Conservation (phyloP, 129 eudicot species). For the Ambrosia trifida region DNA sequence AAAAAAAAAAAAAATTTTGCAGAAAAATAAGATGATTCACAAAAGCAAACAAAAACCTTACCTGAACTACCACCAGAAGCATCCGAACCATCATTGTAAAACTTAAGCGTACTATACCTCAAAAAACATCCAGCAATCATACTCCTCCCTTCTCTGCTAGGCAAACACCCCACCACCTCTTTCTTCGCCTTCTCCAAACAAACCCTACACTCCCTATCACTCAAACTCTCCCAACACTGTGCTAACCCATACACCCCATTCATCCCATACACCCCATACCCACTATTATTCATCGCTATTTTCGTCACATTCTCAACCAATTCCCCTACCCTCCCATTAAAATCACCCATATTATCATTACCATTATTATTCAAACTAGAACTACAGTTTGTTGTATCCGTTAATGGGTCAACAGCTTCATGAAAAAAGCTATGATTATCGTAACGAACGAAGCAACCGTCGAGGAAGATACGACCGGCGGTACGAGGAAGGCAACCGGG, state of each 20-base stretch:
- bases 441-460: conserved; percentile 68
- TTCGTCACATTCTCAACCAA: conserved; percentile 50
- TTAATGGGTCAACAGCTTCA: conserved; percentile 36
- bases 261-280: conserved; percentile 47
- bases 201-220: conserved; percentile 44
- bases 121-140: conserved; percentile 72
- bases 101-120: conserved; percentile 66
- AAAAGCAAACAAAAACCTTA: neutral
- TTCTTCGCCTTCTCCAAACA: conserved; percentile 55
- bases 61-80: conserved; percentile 38
- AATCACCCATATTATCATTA: conserved; percentile 22
- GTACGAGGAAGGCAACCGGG: conserved; percentile 63
- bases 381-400: conserved; percentile 47
- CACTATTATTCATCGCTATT: conserved; percentile 33
- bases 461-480: conserved; percentile 58
- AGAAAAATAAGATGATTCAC: neutral
- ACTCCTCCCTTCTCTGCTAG: conserved; percentile 64
- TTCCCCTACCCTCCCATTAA: conserved; percentile 26
- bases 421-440: conserved; percentile 48
- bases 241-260: conserved; percentile 72
- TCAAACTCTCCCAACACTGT: conserved; percentile 71
- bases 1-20: neutral
- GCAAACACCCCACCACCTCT: conserved; percentile 46
- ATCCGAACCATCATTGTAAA: conserved; percentile 38
- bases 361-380: conserved; percentile 23